These are phyloP conservation scores for Meyerozyma carpophila DNA, from an alignment of 1,139 yeast species.

Conservation along the genomic window DNA sequence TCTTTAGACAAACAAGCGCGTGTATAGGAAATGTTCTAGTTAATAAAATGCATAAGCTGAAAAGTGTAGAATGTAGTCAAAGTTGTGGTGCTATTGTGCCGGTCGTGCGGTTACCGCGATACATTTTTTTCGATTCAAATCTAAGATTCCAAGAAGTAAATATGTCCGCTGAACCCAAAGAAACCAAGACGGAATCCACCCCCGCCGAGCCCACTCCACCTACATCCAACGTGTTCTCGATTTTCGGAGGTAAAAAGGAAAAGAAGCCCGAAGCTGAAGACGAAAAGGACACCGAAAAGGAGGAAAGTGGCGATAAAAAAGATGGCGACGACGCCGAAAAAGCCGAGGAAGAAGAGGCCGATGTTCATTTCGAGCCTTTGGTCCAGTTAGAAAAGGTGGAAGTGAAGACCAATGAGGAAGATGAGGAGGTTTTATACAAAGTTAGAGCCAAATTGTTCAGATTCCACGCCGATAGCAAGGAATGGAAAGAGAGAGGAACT, in stretches of 20 bases:
- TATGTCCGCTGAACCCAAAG: conserved; percentile 37
- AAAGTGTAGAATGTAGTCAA: neutral
- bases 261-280: conserved; percentile 35
- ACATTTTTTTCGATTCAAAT: neutral
- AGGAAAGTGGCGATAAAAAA: conserved; percentile 23
- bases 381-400: conserved; percentile 94
- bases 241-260: conserved; percentile 84
- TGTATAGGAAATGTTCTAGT: neutral
- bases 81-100: neutral
- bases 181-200: conserved; percentile 22
- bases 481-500: conserved; percentile 99
- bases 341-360: conserved; percentile 85
- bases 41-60: neutral
- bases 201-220: conserved; percentile 45
- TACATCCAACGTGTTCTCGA: conserved; percentile 74
- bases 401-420: conserved; percentile 94
- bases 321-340: conserved; percentile 41
- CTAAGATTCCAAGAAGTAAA: neutral
- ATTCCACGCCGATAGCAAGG: conserved; percentile 76
- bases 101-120: neutral
- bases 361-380: conserved; percentile 94
- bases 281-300: conserved; percentile 32
- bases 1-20: conserved; percentile 2
- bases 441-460: conserved; percentile 93
- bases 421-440: conserved; percentile 84